Conservation (phyloP, 176 grass and related monocot genomes). For the Bolboschoenus planiculmis region DNA sequence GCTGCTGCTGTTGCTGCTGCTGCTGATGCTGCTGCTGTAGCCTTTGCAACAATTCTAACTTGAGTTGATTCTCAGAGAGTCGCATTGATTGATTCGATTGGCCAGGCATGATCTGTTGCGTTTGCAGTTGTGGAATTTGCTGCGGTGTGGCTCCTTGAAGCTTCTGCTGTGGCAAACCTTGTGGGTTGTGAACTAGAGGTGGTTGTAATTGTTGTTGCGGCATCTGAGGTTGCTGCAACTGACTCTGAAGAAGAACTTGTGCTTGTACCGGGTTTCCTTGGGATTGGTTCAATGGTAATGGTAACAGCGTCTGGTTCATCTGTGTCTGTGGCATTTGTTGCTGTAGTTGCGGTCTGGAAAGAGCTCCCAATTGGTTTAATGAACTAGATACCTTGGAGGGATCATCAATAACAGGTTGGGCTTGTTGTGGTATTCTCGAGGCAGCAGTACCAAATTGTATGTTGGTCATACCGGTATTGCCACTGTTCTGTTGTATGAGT, state of each 20-base stretch:
- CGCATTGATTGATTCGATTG: constrained; percentile 54
- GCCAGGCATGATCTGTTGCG: constrained; percentile 45
- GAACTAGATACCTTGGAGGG: constrained; percentile 37
- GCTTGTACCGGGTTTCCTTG: constrained; percentile 59
- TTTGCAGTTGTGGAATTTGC: constrained; percentile 43
- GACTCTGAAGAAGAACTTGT: constrained; percentile 70
- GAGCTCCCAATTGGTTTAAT: constrained; percentile 42
- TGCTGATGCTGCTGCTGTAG: constrained; percentile 69
- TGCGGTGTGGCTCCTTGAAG: constrained; percentile 24
- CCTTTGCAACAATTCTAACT: constrained; percentile 75
- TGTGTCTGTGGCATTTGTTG: constrained; percentile 55
- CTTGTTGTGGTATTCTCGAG: constrained; percentile 60
- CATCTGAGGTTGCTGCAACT: constrained; percentile 44
- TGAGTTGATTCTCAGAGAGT: constrained; percentile 58
- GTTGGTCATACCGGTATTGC: constrained; percentile 8
- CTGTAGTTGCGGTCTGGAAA: constrained; percentile 57
- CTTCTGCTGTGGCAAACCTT: constrained; percentile 49
- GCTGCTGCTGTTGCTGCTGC: constrained; percentile 51
- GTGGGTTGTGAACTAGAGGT: constrained; percentile 58
- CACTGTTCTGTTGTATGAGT: constrained; percentile 58
- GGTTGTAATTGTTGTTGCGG: constrained; percentile 32
- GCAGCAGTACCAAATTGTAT: constrained; percentile 49
- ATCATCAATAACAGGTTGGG: constrained; percentile 47
- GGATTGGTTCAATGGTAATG: constrained; percentile 55
- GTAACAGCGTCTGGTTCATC: constrained; percentile 38